Evolutionary conservation across 1,284 basidiomycete species (phyloP).

Genomic region (Peniophora sp.): DNA sequence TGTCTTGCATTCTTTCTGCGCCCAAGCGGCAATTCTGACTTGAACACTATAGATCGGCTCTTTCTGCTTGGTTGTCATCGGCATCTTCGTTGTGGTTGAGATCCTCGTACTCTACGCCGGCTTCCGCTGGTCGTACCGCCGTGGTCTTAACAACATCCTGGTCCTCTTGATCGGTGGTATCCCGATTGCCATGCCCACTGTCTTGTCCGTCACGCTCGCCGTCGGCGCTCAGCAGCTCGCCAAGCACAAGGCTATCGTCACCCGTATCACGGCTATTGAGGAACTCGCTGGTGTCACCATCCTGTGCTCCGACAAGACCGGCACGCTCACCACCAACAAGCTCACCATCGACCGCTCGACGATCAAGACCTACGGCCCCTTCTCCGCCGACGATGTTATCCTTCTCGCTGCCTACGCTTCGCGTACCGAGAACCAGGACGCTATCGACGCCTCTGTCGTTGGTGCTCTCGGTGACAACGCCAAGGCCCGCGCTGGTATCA

Average conservation of each 20-base stretch:
- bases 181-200: conserved; percentile 97
- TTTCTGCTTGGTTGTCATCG: conserved; percentile 91
- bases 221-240: conserved; percentile 97
- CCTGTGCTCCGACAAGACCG: conserved; percentile 95
- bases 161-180: conserved; percentile 98
- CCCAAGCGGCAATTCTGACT: too few species aligned
- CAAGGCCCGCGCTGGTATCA: conserved; percentile 86
- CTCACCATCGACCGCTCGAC: conserved; percentile 94
- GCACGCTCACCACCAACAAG: conserved; percentile 97
- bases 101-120: conserved; percentile 85
- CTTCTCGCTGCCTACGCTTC: conserved; percentile 93
- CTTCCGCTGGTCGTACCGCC: conserved; percentile 85
- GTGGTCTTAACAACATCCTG: conserved; percentile 93
- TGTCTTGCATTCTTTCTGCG: too few species aligned
- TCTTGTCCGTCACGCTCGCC: conserved; percentile 92
- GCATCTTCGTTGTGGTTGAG: conserved; percentile 87
- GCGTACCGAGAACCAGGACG: conserved; percentile 98
- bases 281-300: conserved; percentile 96
- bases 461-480: conserved; percentile 66
- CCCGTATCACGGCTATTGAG: conserved; percentile 96
- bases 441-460: conserved; percentile 88
- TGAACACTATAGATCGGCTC: conserved; percentile 58
- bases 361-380: conserved; percentile 87
- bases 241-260: conserved; percentile 98
- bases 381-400: conserved; percentile 85